Base-by-base conservation (phyloP, 2,329 filamentous ascomycete species). In the Lasiodiplodia hormozganensis region DNA sequence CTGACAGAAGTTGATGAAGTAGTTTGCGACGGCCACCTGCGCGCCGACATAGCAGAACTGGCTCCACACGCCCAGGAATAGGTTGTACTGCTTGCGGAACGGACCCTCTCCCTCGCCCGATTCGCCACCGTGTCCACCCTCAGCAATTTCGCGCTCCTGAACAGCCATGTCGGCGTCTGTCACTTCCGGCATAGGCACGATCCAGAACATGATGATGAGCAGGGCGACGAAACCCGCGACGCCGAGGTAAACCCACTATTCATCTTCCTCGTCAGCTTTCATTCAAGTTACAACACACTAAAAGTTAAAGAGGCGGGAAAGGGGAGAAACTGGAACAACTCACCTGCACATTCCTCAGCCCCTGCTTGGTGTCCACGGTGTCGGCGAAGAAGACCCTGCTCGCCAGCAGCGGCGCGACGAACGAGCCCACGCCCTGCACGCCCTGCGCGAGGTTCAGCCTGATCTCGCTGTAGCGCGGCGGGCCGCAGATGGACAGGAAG, bases 401-500 rank as follows among this genome's bases (percentile, higher is more conserved):
- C 3, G 88, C 88, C 43, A 90, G 81, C 4, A 89, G 79, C 2
- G 87, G 87, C 0, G 88, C 88, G 14, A 88, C 77, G 7, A 89
- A 82, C 51, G 82, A 88, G 10, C 88, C 88, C 51, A 88, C 79
- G 0, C 88, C 88, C 73, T 90, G 88, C n/a, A 90, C 82, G 18
- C 82, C 87, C 73, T 90, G 88, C 2, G 86, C 88, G 21, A 89
- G 78, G 68, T 89, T 89, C 52, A 90, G 76, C 38, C 88, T 82
- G 11, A 86, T 83, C 74, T 90, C 88, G 1, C 85, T 85, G 70
- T 88, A 88, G 71, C 88, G 83, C 2, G 85, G 82, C 0, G 88
- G 88, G 1, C 88, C 88, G 70, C 88, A 90, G 3, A 90, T 83
- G 1, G 85, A 82, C 64, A 89, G 88, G 76, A 89, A 90, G 0